A percentile compares a stretch with the other conserved stretches of the same genome.
phyloP scores from a whole-genome alignment of 345 rosid species.

The Passiflora organensis region DNA sequence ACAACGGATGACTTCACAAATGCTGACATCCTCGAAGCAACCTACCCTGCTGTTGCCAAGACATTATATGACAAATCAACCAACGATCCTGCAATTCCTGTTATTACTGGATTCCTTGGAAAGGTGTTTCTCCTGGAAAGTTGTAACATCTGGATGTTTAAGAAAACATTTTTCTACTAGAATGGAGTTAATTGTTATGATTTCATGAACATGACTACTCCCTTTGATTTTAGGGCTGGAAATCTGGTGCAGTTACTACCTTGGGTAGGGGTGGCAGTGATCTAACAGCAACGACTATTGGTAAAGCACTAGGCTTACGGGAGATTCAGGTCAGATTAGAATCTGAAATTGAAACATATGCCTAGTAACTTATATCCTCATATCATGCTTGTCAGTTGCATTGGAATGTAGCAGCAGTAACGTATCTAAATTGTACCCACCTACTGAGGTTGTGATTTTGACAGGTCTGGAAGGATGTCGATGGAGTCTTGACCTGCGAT shows the following conservation, averaged over 20 bases:
- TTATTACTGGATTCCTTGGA: constrained; percentile 91
- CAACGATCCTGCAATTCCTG: constrained; percentile 71
- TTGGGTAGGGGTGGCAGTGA: not conserved
- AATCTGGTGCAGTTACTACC: constrained; percentile 2
- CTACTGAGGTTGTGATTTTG: not conserved
- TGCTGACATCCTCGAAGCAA: constrained; percentile 90
- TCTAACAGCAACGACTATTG: constrained; percentile 2
- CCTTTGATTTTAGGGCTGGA: not conserved
- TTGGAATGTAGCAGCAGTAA: not conserved
- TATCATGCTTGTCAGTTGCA: not conserved
- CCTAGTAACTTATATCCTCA: not conserved
- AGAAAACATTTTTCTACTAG: not conserved
- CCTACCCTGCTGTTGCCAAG: constrained; percentile 87
- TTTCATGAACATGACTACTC: constrained; percentile 62
- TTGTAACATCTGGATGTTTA: not conserved
- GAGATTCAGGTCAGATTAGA: not conserved
- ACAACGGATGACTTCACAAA: constrained; percentile 95
- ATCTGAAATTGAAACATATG: not conserved
- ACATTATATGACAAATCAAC: constrained; percentile 67
- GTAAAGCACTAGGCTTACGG: not conserved
- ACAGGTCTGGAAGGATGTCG: constrained; percentile 1
- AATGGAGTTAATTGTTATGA: not conserved
- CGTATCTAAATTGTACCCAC: not conserved
- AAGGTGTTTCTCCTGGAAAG: constrained; percentile 40
- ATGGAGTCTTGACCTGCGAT: constrained; percentile 3